Evolutionary conservation across 2,329 filamentous ascomycete genomes (phyloP), one percentile per base, ranked within the genome.

Genomic region (Shiraia sp.): DNA sequence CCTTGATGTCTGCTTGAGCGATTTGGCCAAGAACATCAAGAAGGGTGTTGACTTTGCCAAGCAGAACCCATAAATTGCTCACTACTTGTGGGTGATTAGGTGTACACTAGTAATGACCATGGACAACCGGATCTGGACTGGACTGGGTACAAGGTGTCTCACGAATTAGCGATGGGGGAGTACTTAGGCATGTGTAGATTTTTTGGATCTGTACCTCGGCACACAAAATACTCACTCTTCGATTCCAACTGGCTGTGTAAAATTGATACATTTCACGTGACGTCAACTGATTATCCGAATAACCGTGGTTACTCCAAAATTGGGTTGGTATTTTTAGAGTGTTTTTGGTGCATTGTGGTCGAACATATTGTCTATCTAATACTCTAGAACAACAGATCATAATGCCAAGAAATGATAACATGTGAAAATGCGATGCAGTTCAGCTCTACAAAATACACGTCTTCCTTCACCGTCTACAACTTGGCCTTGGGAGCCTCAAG

Each of bases 21-120:
- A 92, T 75, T 81, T 93, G 72, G 87, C 88, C 81, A 88, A 87
- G 67, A 96, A 97, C 86, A 96, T 97, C 72, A 79, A 85, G 75
- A 97, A 96, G 88, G 90, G 90, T 72, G 74, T 83, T 67, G 76
- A 83, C 66, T 86, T 82, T 68, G 81, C 79, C 65, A 79, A 81
- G 72, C 71, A 75, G 69, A 85, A 78, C 73, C 73, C 73, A 43
- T 66, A 63, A 49, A 52, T 46, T 38, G 13, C n/a, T 31, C 14
- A 31, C 22, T n/a, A 19, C 25, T 30, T 15, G 16, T 44, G 32
- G 45, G 26, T 38, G 35, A 36, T 36, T 32, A 36, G 45, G 39
- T 63, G 61, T 65, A 62, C 51, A 64, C 49, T 57, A 62, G 49
- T 55, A 52, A 62, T 54, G 51, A 53, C 53, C 38, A 47, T 42